Conservation (phyloP, 805 yeast species). For the Maudiozyma serrabonitensis region DNA sequence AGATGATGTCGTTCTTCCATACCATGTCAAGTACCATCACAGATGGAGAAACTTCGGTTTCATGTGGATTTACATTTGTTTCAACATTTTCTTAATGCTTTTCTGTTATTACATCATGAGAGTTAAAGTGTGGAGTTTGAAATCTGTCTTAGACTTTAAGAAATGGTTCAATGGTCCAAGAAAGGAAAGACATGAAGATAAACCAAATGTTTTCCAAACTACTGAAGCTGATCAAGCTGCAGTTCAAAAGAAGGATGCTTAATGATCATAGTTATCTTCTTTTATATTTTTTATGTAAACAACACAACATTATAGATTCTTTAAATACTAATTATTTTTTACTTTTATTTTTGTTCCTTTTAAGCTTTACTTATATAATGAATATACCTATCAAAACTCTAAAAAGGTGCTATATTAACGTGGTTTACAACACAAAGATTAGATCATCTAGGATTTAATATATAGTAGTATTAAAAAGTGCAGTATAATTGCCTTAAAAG, state of each 20-base stretch:
- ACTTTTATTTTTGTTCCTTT: neutral
- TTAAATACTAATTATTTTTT: neutral
- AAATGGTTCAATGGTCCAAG: slow-evolving; percentile 35
- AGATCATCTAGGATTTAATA: too few species aligned
- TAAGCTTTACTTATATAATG: neutral
- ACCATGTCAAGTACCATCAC: slow-evolving; percentile 32
- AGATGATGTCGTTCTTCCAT: slow-evolving; percentile 45
- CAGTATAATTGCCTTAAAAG: too few species aligned
- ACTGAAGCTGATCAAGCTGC: slow-evolving; percentile 33
- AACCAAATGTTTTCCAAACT: slow-evolving; percentile 34
- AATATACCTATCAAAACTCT: too few species aligned
- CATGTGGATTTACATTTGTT: slow-evolving; percentile 35
- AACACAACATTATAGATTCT: slow-evolving; percentile 1
- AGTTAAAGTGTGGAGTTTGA: slow-evolving; percentile 31
- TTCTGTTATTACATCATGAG: slow-evolving; percentile 30
- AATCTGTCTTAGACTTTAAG: slow-evolving; percentile 29
- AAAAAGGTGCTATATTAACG: too few species aligned
- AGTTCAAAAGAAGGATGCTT: slow-evolving; percentile 14
- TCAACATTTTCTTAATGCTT: slow-evolving; percentile 35
- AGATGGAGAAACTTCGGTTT: slow-evolving; percentile 65
- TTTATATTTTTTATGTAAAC: neutral
- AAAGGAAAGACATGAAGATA: slow-evolving; percentile 40
- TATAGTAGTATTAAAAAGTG: too few species aligned
- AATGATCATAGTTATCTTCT: neutral
- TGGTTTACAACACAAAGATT: too few species aligned